Evolutionary conservation across 1,284 basidiomycete genomes (phyloP).

Genomic region (Apiotrichum porosum): DNA sequence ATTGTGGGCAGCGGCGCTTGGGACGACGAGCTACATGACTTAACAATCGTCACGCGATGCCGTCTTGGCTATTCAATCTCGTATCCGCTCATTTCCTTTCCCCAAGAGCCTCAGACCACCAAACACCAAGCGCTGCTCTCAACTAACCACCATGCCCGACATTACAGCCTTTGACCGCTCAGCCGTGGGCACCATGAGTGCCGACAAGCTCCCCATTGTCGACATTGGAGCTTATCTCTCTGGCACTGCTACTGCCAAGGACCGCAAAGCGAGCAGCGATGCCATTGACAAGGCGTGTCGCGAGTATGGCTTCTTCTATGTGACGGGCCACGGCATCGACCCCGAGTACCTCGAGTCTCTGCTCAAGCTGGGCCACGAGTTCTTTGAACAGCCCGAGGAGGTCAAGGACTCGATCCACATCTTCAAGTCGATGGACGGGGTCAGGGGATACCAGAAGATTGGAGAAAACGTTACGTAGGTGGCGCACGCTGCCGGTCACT

Average conservation of each 20-base stretch:
- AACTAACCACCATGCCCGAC: slow-evolving; percentile 14
- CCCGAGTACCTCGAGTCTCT: slow-evolving; percentile 19
- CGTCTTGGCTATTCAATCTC: too few species aligned
- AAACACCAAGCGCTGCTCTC: too few species aligned
- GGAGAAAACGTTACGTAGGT: slow-evolving; percentile 1
- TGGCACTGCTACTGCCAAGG: not conserved
- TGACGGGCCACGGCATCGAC: slow-evolving; percentile 25
- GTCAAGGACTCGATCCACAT: slow-evolving; percentile 25
- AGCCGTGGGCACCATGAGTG: slow-evolving; percentile 10
- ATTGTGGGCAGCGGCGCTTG: too few species aligned
- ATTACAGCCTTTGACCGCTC: slow-evolving; percentile 11
- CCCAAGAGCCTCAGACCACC: too few species aligned
- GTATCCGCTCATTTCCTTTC: too few species aligned
- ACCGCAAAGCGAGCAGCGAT: not conserved
- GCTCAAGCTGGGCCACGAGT: slow-evolving; percentile 21
- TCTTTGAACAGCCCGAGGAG: slow-evolving; percentile 26
- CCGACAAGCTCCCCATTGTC: not conserved
- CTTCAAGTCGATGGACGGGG: slow-evolving; percentile 15
- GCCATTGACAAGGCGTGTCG: slow-evolving; percentile 23
- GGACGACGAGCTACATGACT: too few species aligned
- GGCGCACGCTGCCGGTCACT: too few species aligned
- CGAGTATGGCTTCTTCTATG: slow-evolving; percentile 32
- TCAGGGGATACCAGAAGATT: not conserved
- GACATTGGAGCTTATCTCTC: not conserved
- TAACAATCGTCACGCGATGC: too few species aligned